These are phyloP conservation scores for Cadophora luteo-olivacea DNA, from an alignment of 2,329 filamentous ascomycete species.

Conservation along the genomic window DNA sequence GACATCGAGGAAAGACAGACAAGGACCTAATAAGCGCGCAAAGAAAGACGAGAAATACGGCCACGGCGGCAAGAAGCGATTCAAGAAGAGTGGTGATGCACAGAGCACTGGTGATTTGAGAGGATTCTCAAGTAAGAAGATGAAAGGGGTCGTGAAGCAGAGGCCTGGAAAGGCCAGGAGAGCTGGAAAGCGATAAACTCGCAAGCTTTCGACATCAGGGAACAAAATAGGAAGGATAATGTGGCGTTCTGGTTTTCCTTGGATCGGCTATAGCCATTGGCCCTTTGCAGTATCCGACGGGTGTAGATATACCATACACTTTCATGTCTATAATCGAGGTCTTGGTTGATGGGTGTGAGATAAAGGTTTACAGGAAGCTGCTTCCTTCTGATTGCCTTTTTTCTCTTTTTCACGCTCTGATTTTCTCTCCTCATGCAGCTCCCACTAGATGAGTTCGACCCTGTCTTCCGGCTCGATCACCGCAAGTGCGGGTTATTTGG, in stretches of 20 bases:
- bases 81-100: conserved; percentile 90
- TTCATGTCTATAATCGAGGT: neutral
- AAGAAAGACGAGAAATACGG: conserved; percentile 97
- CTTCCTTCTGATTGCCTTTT: neutral
- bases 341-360: neutral
- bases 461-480: too few species aligned
- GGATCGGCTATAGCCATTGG: conserved; percentile 2
- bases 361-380: neutral
- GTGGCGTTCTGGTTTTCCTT: conserved; percentile 20
- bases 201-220: neutral
- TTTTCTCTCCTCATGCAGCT: too few species aligned
- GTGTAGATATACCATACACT: conserved; percentile 23
- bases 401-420: too few species aligned
- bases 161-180: conserved; percentile 55
- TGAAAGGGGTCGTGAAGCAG: conserved; percentile 69
- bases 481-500: too few species aligned
- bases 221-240: conserved; percentile 19
- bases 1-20: conserved; percentile 49
- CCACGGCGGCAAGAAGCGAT: conserved; percentile 94
- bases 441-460: too few species aligned
- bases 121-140: conserved; percentile 81
- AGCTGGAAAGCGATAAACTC: conserved; percentile 41
- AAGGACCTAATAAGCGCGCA: conserved; percentile 75
- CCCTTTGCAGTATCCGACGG: neutral
- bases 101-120: conserved; percentile 80